A percentile compares a stretch with the other conserved stretches of the same genome.
phyloP scores from a whole-genome alignment of 768 basidiomycete species.

The Russula griseocarnosa region DNA sequence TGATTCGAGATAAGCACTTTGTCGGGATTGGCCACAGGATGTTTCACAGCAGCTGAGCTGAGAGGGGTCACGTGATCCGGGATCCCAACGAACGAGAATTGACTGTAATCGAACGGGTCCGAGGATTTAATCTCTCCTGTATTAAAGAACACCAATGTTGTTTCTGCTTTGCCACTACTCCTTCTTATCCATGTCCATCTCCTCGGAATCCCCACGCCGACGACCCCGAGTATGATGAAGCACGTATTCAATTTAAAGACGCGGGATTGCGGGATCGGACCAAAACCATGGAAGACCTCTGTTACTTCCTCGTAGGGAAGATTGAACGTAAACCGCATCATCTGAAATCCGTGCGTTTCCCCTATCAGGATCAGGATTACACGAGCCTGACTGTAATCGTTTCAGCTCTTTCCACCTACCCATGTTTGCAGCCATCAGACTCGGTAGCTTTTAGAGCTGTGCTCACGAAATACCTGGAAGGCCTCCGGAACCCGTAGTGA shows the following conservation, averaged over 20 bases:
- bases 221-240: constrained; percentile 48
- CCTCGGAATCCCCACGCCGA: constrained; percentile 46
- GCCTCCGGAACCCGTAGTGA: constrained; percentile 42
- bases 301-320: constrained; percentile 46
- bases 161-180: constrained; percentile 41
- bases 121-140: constrained; percentile 1
- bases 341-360: constrained; percentile 31
- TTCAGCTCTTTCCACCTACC: constrained; percentile 47
- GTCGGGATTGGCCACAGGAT: neutral
- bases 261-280: constrained; percentile 48
- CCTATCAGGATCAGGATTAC: constrained; percentile 14
- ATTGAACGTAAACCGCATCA: constrained; percentile 38
- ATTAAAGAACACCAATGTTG: constrained; percentile 7
- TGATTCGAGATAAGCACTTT: neutral
- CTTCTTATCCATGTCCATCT: constrained; percentile 53
- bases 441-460: constrained; percentile 49
- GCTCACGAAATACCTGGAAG: constrained; percentile 49
- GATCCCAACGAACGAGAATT: neutral
- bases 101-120: neutral
- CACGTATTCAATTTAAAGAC: constrained; percentile 44
- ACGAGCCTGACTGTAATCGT: constrained; percentile 8
- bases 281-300: constrained; percentile 50
- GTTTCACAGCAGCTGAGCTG: neutral
- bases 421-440: constrained; percentile 51
- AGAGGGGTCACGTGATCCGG: neutral